These are phyloP conservation scores for Emericellopsis cladophorae DNA, from an alignment of 2,329 filamentous ascomycete species.

Conservation along the genomic window DNA sequence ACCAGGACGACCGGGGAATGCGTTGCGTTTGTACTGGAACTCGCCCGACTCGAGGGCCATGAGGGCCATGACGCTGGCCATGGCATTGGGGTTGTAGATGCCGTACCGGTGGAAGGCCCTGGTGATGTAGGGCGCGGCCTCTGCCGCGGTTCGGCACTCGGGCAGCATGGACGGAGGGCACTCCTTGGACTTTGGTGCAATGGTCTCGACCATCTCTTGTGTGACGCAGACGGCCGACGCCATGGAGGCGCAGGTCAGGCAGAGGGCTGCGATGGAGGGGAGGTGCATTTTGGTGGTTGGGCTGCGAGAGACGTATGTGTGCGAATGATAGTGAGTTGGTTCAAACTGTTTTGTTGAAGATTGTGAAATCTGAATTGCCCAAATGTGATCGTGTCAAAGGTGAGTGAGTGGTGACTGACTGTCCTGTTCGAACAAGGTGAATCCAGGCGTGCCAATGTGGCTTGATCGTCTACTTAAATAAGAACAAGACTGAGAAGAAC, in stretches of 20 bases:
- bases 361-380: no score
- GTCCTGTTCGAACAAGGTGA: no score
- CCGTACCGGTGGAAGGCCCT: constrained; percentile 43
- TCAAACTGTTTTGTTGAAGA: no score
- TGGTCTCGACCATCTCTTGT: constrained; percentile 28
- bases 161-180: constrained; percentile 31
- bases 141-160: constrained; percentile 54
- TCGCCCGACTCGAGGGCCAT: constrained; percentile 59
- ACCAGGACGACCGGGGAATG: constrained; percentile 41
- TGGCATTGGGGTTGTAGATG: constrained; percentile 41
- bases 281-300: background rate
- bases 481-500: no score
- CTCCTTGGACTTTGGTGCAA: constrained; percentile 42
- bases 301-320: no score
- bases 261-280: constrained; percentile 4
- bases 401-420: no score
- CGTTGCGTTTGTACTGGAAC: constrained; percentile 61
- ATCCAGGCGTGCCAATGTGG: no score
- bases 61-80: constrained; percentile 57
- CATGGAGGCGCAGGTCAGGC: constrained; percentile 1
- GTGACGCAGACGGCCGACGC: constrained; percentile 9
- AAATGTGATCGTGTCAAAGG: no score
- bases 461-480: no score
- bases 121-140: constrained; percentile 45
- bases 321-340: no score